A percentile compares a stretch with the other conserved stretches of the same genome.
Evolutionary conservation across 2,329 filamentous ascomycete species (phyloP).

Genomic region (Penicillium crustosum): DNA sequence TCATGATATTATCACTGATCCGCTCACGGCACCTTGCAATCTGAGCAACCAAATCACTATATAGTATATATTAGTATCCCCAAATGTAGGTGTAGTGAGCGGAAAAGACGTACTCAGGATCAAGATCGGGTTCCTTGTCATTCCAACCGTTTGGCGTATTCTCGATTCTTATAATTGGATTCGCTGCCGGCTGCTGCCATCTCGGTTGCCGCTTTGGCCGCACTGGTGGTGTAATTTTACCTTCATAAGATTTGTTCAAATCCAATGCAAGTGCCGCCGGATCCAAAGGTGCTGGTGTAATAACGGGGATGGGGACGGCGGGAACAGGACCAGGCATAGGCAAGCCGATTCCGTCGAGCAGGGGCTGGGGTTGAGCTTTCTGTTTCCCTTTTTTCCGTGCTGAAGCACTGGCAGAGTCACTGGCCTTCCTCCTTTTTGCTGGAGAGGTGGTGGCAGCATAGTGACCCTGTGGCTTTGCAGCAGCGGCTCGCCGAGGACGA

Average conservation of each 20-base stretch:
- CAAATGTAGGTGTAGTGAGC: not conserved
- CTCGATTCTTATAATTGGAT: not conserved
- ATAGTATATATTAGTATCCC: not conserved
- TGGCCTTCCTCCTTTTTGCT: not conserved
- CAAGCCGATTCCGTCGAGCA: no score
- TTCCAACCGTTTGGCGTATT: conserved; percentile 3
- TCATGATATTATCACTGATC: conserved; percentile 4
- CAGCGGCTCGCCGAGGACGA: not conserved
- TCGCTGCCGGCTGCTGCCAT: not conserved
- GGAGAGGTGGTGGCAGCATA: not conserved
- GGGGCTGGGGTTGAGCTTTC: not conserved
- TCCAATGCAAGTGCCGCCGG: not conserved
- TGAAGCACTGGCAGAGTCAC: no score
- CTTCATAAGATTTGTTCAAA: not conserved
- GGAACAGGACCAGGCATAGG: not conserved
- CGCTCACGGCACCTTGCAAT: conserved; percentile 3
- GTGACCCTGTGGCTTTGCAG: not conserved
- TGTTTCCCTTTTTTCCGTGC: not conserved
- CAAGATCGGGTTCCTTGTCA: not conserved
- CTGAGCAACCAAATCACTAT: conserved; percentile 1
- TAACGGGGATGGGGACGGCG: not conserved
- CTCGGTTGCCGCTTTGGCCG: not conserved
- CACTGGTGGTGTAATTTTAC: not conserved
- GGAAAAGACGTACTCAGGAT: not conserved
- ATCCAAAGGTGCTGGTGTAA: not conserved